Conservation (phyloP, 2,329 filamentous ascomycete species). For the Xylaria polymorpha region DNA sequence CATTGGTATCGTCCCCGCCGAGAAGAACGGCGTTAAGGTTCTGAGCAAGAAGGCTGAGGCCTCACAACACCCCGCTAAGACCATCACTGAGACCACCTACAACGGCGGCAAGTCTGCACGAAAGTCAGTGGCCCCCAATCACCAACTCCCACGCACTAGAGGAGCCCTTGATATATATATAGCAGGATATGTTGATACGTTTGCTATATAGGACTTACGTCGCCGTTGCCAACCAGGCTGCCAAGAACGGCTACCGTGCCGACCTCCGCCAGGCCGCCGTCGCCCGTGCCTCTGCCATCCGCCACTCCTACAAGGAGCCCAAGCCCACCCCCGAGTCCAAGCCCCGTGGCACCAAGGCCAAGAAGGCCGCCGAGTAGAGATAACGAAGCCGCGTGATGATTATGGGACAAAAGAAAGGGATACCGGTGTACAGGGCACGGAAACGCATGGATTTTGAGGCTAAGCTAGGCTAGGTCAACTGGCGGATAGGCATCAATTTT, state of each 20-base stretch:
- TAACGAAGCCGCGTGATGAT: constrained; percentile 24
- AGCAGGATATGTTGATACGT: constrained; percentile 21
- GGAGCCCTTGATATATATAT: constrained; percentile 1
- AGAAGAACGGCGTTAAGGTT: constrained; percentile 84
- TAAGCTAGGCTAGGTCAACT: constrained; percentile 37
- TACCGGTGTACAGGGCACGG: constrained; percentile 33
- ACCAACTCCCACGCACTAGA: neutral
- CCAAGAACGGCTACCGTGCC: constrained; percentile 86
- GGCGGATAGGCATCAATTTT: constrained; percentile 40
- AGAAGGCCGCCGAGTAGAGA: constrained; percentile 71
- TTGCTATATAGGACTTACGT: constrained; percentile 78
- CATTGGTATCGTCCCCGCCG: constrained; percentile 78
- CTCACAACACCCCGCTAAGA: constrained; percentile 77
- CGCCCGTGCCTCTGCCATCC: constrained; percentile 87
- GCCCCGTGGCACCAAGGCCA: constrained; percentile 82
- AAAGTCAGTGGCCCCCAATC: constrained; percentile 71
- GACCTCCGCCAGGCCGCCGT: constrained; percentile 84
- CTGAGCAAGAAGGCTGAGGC: constrained; percentile 85
- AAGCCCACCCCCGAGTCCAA: constrained; percentile 81
- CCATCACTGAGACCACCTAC: constrained; percentile 74
- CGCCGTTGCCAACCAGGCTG: constrained; percentile 82
- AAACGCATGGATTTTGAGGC: constrained; percentile 35
- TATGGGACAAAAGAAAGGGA: constrained; percentile 34
- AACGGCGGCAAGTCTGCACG: constrained; percentile 77
- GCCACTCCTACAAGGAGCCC: constrained; percentile 79